Base-by-base conservation (phyloP, 768 basidiomycete species). In the Russula earlei region DNA sequence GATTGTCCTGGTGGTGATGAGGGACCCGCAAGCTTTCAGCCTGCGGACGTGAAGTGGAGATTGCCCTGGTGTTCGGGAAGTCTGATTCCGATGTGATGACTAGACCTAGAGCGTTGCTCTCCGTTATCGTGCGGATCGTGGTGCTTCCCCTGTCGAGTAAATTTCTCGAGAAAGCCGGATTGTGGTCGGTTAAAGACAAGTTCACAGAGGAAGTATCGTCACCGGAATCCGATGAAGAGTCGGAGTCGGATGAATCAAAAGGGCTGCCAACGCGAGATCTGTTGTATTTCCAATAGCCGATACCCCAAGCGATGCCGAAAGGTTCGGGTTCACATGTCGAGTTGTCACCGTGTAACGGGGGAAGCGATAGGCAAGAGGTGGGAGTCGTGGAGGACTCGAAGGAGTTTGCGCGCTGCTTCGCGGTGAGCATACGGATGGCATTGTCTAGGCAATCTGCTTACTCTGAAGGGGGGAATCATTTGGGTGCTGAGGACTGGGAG, bases 1-100 rank as follows among this genome's bases (percentile, higher is more conserved):
- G 56, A 37, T 2, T 33, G 46, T 31, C 56, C 56, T 48, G 51
- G 56, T 58, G 56, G 56, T 31, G 8, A 6, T 0, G 19, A 15
- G 56, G 51, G 51, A 40, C 33, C 40, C 51, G 51, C 51, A 48
- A 53, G 40, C 19, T 48, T 53, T 4, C 24, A 0, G 51, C 40
- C 25, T 53, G 33, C 22, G 25, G 38, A 33, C 0, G 42, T 0
- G 46, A 1, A 1, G 46, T 53, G 51, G 25, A 19, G 10, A 46
- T 10, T 5, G 31, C 46, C 40, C 22, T 27, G 40, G 19, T 12
- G 22, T 38, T 36, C 4, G 27, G 11, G 10, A 14, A 1, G 25
- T 2, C n/a, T 1, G 4, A 25, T 25, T 55, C 15, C 17, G 27
- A 3, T 5, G n/a, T 7, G 22, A 47, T 25, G 9, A 9, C 12